Percentiles rank a stretch among this genome's conserved stretches.
Evolutionary conservation across 352 stramenopile species (phyloP).

Genomic region (Aphanomyces astaci): DNA sequence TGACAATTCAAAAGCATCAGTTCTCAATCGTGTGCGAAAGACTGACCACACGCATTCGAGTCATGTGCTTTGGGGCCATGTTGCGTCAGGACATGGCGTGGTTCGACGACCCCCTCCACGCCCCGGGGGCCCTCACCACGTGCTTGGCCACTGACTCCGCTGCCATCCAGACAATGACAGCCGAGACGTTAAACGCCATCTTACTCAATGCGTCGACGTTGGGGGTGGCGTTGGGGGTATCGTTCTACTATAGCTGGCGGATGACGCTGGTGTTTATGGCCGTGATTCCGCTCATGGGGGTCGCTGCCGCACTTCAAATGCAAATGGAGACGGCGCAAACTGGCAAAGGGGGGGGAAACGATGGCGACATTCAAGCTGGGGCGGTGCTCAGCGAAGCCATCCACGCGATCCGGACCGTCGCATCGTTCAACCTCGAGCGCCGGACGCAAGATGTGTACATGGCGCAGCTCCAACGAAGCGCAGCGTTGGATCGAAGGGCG

Average conservation of each 20-base stretch:
- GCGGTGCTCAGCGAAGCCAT: slow-evolving; percentile 18
- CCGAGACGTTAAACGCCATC: slow-evolving; percentile 30
- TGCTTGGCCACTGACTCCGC: slow-evolving; percentile 23
- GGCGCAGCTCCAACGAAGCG: neutral
- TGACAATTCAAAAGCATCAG: slow-evolving; percentile 29
- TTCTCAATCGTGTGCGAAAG: slow-evolving; percentile 34
- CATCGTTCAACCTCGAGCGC: slow-evolving; percentile 12
- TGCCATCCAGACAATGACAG: slow-evolving; percentile 25
- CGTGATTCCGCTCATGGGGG: slow-evolving; percentile 25
- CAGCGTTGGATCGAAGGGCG: neutral
- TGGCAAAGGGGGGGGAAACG: slow-evolving; percentile 16
- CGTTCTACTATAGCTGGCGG: slow-evolving; percentile 51
- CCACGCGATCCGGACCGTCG: slow-evolving; percentile 14
- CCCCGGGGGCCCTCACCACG: slow-evolving; percentile 21
- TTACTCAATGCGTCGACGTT: slow-evolving; percentile 34
- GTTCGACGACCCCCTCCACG: slow-evolving; percentile 19
- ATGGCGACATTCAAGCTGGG: slow-evolving; percentile 8
- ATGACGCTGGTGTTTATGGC: slow-evolving; percentile 49
- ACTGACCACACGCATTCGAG: slow-evolving; percentile 5
- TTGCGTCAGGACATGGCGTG: slow-evolving; percentile 31
- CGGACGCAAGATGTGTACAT: neutral
- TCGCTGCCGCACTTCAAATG: slow-evolving; percentile 17
- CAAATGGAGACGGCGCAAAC: slow-evolving; percentile 11
- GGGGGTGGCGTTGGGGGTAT: slow-evolving; percentile 29
- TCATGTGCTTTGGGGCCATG: slow-evolving; percentile 23